Percentiles rank a stretch among this genome's conserved stretches.
Evolutionary conservation across 1,284 basidiomycete genomes (phyloP).

Genomic region (Apiotrichum veenhuisii): DNA sequence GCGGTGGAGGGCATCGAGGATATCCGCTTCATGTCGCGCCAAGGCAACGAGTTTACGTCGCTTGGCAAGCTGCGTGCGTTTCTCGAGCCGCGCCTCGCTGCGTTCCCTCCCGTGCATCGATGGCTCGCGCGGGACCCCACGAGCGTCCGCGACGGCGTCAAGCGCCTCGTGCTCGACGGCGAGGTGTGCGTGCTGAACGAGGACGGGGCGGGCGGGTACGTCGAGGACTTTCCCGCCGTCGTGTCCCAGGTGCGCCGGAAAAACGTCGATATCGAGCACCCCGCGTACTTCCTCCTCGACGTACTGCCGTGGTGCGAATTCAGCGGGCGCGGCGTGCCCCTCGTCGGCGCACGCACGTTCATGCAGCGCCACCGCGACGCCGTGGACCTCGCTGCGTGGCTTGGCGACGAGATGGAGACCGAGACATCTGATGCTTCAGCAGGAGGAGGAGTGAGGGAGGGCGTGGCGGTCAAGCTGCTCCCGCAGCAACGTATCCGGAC

Average conservation of each 20-base stretch:
- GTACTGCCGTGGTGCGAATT: conserved; percentile 34
- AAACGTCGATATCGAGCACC: conserved; percentile 22
- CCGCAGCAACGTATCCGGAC: conserved; percentile 26
- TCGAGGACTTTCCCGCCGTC: conserved; percentile 42
- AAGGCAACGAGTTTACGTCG: conserved; percentile 35
- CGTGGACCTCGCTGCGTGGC: conserved; percentile 1
- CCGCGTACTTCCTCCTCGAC: conserved; percentile 42
- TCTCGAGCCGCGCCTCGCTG: conserved; percentile 16
- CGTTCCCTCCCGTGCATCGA: conserved; percentile 15
- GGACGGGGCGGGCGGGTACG: conserved; percentile 13
- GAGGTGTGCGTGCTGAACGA: conserved; percentile 38
- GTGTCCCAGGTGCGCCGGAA: conserved; percentile 33
- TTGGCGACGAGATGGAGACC: neutral
- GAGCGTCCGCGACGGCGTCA: conserved; percentile 5
- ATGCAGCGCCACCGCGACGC: conserved; percentile 18
- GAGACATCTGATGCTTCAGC: too few relatives aligned
- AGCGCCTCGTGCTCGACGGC: conserved; percentile 46
- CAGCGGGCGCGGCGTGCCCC: neutral
- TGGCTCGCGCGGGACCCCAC: conserved; percentile 20
- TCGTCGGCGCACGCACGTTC: conserved; percentile 21
- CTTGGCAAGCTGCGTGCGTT: conserved; percentile 27
- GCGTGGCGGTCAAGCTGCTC: conserved; percentile 24
- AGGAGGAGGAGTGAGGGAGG: too few relatives aligned
- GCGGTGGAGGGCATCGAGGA: neutral
- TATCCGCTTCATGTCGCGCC: conserved; percentile 31